These are phyloP conservation scores for Corymbia citriodora DNA, from an alignment of 441 rosid species.

Conservation along the genomic window DNA sequence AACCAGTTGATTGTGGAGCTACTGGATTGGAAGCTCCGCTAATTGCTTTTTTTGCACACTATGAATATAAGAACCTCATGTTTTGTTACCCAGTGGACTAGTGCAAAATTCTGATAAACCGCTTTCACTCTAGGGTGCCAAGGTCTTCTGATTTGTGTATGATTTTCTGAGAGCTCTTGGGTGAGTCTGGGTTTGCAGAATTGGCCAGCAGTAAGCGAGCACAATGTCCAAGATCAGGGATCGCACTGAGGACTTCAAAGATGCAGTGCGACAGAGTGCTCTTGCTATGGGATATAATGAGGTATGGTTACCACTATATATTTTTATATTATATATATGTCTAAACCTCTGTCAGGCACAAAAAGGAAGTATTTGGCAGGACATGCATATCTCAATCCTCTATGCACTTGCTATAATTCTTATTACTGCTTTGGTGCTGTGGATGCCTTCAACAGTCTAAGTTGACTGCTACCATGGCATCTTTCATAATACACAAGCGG, in stretches of 20 bases:
- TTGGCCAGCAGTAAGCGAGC: background rate
- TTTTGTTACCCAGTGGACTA: background rate
- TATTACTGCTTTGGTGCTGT: background rate
- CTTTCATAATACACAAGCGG: slow-evolving; percentile 85
- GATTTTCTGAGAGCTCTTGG: background rate
- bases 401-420: background rate
- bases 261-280: slow-evolving; percentile 64
- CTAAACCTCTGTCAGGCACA: background rate
- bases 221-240: slow-evolving; percentile 80
- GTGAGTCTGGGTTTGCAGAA: background rate
- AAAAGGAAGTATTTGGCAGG: background rate
- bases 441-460: slow-evolving; percentile 41
- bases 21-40: background rate
- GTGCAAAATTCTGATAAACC: background rate
- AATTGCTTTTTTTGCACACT: background rate
- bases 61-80: background rate
- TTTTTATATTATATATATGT: background rate
- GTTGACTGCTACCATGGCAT: slow-evolving; percentile 81
- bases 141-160: background rate
- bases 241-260: slow-evolving; percentile 91
- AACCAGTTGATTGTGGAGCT: background rate
- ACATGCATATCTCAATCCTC: background rate
- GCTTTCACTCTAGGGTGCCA: background rate
- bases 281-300: slow-evolving; percentile 65
- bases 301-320: slow-evolving; percentile 22